Percentiles rank a stretch among this genome's conserved stretches.
These are phyloP conservation scores for Pseudozyma thailandica DNA, from an alignment of 1,284 basidiomycete species.

Conservation along the genomic window DNA sequence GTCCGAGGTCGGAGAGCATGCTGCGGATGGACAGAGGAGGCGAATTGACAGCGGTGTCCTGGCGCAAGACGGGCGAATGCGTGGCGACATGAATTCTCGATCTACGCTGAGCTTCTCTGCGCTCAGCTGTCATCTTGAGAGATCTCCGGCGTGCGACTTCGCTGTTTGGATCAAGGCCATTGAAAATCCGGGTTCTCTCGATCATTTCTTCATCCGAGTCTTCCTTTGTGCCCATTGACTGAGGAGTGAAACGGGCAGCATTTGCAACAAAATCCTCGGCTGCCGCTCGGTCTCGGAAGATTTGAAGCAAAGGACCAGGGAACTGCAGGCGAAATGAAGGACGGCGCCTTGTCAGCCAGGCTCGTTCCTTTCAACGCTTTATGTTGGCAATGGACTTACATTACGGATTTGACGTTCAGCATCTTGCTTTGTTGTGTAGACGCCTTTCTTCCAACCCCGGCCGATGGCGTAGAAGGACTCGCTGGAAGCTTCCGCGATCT, in stretches of 20 bases:
- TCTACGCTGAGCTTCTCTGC: constrained; percentile 34
- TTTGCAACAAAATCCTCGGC: constrained; percentile 33
- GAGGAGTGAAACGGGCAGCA: constrained; percentile 9
- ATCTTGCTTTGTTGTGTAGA: constrained; percentile 40
- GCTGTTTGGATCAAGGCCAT: constrained; percentile 25
- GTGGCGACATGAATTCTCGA: constrained; percentile 22
- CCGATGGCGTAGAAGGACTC: constrained; percentile 40
- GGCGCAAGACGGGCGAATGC: constrained; percentile 11
- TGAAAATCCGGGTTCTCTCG: constrained; percentile 41
- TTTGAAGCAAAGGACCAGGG: constrained; percentile 39
- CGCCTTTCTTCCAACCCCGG: constrained; percentile 52
- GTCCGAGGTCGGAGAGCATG: constrained; percentile 2
- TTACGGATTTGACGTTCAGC: constrained; percentile 44
- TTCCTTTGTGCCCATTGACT: constrained; percentile 5
- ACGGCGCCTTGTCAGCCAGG: neutral
- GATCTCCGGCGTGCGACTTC: constrained; percentile 21
- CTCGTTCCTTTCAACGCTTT: too few relatives aligned
- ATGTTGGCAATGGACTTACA: constrained; percentile 14
- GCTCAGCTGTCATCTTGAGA: constrained; percentile 19
- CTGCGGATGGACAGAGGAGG: constrained; percentile 15
- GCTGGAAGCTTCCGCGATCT: neutral
- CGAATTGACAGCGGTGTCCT: constrained; percentile 7
- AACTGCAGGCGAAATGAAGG: constrained; percentile 18
- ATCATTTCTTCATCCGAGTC: constrained; percentile 35
- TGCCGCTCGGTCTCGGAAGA: constrained; percentile 33